Base-by-base conservation (phyloP, 352 stramenopile species). In the Peronospora belbahrii region DNA sequence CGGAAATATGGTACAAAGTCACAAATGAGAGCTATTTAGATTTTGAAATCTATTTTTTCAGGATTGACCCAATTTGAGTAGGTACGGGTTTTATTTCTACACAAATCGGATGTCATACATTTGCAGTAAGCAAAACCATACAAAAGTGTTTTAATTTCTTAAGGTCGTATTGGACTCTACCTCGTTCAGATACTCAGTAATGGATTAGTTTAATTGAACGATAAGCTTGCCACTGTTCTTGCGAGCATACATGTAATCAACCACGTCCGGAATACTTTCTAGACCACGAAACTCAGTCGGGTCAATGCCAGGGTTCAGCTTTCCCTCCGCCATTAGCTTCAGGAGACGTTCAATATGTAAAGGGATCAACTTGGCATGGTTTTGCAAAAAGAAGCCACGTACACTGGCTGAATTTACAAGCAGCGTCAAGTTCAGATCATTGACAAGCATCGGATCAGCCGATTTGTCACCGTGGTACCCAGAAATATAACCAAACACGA, bases 171-270 rank as follows among this genome's bases (percentile, higher is more conserved):
- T 10, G 4, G 1, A 27, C n/a, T 27, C 24, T 28, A 11, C 6
- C 24, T 28, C 24, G 6, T 43, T 18, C 8, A 1, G 14, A 28
- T 10, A 37, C 11, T 11, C 6, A 14, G 0, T 5, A 46, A 7
- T 2, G 27, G 35, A 14, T 33, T 48, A 61, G 33, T 51, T 41
- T 5, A 62, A 30, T 18, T 62, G 58, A 11, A 62, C 44, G 13
- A 62, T 53, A 4, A 62, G 24, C 53, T 62, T 62, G 20, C 53
- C 53, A 8, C 58, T 58, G 24, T 62, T 62, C 37, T 62, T 57
- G 19, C 53, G 53, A 5, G 34, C 53, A 18, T 62, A 62, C 53
- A 62, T 62, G 47, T 37, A 62, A 24, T 62, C 53, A n/a, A 62
- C 58, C 0, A 48, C 53, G 11, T 58, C 53, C 0, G 53, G 34